Evolutionary conservation across 2,329 filamentous ascomycete species (phyloP), one percentile per base, ranked within the genome.

Genomic region (Corinectria fuckeliana): DNA sequence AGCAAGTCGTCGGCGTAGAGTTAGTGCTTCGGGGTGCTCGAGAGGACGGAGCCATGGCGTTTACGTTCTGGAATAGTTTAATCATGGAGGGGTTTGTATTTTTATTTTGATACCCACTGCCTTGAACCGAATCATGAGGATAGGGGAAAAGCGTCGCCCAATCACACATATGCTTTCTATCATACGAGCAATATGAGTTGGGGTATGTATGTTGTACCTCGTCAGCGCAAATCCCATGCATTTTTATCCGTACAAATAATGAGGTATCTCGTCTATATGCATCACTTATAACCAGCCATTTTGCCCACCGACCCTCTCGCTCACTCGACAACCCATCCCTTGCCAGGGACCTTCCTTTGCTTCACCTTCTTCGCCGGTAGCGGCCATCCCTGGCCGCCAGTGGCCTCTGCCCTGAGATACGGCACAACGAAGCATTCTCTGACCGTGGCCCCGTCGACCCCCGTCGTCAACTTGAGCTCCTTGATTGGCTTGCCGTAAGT

Each of bases 401-500:
- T 82, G 0, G 82, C 86, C 70, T 92, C 91, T 0, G 91, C 88
- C 50, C 88, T 80, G 64, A 98, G 73, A 65, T 88, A 90, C 47
- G 93, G 89, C 65, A 94, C 86, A 2, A 96, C 91, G 86, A 91
- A 96, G 68, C 91, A 93, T 76, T 95, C 90, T 48, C 93, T 84
- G 62, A 77, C 77, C 60, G 72, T 79, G 21, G 72, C 72, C 1
- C 74, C 75, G 13, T 77, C 73, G 1, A 70, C 70, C 23, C 72
- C 70, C 45, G 73, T 77, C 38, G 77, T 75, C 49, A 78, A 71
- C 64, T 84, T 79, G 13, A 91, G 85, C 80, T 95, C 93, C 68
- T 95, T 95, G 72, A 97, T 88, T 1, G 95, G 94, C 79, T 98
- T 98, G 3, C 92, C 91, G 66, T 94, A 93, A 34, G 86, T 86